These are phyloP conservation scores for Cercospora sp. DNA, from an alignment of 2,329 filamentous ascomycete species.

Conservation along the genomic window DNA sequence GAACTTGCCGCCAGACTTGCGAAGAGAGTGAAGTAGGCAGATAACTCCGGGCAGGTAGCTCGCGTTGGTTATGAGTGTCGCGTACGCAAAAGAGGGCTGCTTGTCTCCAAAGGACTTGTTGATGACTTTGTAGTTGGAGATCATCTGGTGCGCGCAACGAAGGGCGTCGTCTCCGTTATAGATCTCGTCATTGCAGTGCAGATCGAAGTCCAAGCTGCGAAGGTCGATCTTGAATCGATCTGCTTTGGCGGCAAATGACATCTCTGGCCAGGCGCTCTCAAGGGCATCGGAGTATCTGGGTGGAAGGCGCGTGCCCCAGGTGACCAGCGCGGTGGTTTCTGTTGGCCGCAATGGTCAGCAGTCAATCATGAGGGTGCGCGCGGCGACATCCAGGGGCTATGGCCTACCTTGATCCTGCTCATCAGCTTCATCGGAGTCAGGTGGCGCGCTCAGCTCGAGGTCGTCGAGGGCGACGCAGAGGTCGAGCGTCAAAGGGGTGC, in stretches of 20 bases:
- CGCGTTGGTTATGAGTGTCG: conserved; percentile 52
- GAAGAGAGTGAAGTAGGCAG: conserved; percentile 51
- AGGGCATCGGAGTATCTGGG: background rate
- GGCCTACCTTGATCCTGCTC: background rate
- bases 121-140: background rate
- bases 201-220: background rate
- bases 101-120: background rate
- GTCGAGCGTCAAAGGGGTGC: background rate
- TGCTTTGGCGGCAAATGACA: background rate
- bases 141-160: background rate
- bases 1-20: conserved; percentile 46
- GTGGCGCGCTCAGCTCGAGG: background rate
- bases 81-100: conserved; percentile 43
- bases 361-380: background rate
- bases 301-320: background rate
- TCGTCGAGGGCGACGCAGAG: background rate
- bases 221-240: background rate
- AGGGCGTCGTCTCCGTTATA: background rate
- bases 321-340: background rate
- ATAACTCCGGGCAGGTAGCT: conserved; percentile 55
- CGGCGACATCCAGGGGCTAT: background rate
- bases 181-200: background rate
- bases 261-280: background rate
- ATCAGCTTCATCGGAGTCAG: background rate
- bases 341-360: background rate